A percentile compares a stretch with the other conserved stretches of the same genome.
These are phyloP conservation scores for Oryza officinalis DNA, from an alignment of 176 grass and related monocot genomes.

Conservation along the genomic window DNA sequence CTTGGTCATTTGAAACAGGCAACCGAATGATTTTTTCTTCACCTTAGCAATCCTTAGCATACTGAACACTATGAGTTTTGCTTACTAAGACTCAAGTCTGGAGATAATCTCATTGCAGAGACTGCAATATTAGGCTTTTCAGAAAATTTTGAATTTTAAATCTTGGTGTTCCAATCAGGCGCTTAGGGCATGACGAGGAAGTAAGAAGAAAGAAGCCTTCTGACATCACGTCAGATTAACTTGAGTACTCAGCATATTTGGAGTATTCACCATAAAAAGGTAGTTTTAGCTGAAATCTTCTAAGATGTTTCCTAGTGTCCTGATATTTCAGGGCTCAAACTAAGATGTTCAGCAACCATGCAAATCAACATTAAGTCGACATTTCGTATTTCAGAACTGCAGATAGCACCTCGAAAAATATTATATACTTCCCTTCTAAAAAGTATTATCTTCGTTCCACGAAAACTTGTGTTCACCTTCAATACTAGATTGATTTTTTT, in stretches of 20 bases:
- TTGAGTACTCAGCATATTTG: background rate
- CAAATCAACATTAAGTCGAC: background rate
- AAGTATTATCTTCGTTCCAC: no score
- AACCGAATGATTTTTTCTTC: background rate
- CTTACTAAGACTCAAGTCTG: background rate
- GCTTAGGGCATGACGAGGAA: background rate
- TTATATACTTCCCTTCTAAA: no score
- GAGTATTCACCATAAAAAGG: background rate
- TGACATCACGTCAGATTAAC: background rate
- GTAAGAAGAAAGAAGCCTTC: background rate
- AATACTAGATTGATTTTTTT: no score
- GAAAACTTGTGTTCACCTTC: no score
- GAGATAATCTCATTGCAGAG: background rate
- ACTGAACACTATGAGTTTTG: background rate
- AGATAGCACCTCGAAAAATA: no score
- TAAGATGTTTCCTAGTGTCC: background rate
- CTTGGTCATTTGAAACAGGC: slow-evolving; percentile 18
- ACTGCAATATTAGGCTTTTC: background rate
- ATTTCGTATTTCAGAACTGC: no score
- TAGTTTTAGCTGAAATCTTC: background rate
- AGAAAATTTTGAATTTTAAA: slow-evolving; percentile 3
- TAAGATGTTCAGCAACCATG: background rate
- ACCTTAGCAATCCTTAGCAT: background rate
- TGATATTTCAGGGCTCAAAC: background rate
- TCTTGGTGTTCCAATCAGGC: background rate